Evolutionary conservation across 208 protist genomes (phyloP), one percentile per base, ranked within the genome.

Genomic region (Leishmania tropica): DNA sequence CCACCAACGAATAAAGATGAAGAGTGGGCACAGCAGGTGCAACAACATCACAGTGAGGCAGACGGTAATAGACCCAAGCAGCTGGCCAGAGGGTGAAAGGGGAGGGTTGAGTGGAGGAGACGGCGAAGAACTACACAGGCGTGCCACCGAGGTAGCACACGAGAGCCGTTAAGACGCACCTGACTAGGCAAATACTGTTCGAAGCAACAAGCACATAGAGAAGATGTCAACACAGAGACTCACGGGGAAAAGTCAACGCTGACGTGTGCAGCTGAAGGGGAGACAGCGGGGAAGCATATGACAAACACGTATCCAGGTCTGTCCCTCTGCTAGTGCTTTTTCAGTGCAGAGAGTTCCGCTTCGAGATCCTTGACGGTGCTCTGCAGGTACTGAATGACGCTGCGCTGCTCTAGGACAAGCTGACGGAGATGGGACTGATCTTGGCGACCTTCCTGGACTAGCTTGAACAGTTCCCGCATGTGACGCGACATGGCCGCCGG

Each of bases 401-500:
- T 78, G 62, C 71, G 83, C 72, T 84, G 78, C 67, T 88, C 84
- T 13, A 87, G 67, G 28, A 89, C 79, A 19, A 72, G 62, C 54
- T 83, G 79, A 21, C 86, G 77, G 48, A 89, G 79, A 28, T 86
- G 76, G 15, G 73, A 67, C 51, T 83, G 84, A 47, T 89, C 87
- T 28, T 79, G 83, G 62, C 86, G 87, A 51, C 80, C 67, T 58
- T 92, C 89, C 65, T 84, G 80, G 35, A 91, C 79, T 19, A 86
- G 75, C 64, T 84, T 84, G 47, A 85, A 88, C 1, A 91, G 79
- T 56, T 91, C 83, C 3, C 83, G 86, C 78, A 91, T 81, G 53
- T 85, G 80, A 11, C 83, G 73, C 13, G 77, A 40, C 73, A 83
- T 81, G 40, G 72, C 47, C 10, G 79, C 79, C 74, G 82, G 74